A percentile compares a stretch with the other conserved stretches of the same genome.
Evolutionary conservation across 2,329 filamentous ascomycete species (phyloP).

Genomic region (Neocatenulostroma microsporum): DNA sequence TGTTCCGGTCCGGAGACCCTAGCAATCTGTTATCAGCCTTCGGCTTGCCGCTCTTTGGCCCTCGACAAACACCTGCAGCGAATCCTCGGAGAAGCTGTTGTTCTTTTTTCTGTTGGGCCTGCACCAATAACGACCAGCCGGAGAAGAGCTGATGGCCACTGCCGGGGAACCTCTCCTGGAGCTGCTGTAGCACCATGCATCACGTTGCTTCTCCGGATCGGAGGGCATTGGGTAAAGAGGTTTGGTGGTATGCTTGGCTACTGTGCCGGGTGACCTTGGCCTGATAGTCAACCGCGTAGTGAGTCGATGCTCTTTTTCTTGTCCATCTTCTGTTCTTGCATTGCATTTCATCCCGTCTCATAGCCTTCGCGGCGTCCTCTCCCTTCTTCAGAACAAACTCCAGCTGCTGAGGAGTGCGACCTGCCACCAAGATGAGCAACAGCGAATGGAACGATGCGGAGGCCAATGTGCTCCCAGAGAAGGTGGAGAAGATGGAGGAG

Average conservation of each 20-base stretch:
- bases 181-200: neutral
- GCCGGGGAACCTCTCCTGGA: no score
- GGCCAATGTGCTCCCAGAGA: conserved; percentile 39
- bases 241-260: conserved; percentile 1
- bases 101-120: conserved; percentile 3
- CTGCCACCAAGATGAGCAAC: conserved; percentile 36
- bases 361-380: no score
- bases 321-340: no score
- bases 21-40: neutral
- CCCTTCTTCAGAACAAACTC: no score
- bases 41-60: neutral
- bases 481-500: conserved; percentile 30
- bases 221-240: neutral
- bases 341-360: neutral
- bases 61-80: conserved; percentile 1
- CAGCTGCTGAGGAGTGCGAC: neutral
- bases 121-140: no score
- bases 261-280: neutral
- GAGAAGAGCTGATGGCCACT: no score
- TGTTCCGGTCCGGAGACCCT: neutral
- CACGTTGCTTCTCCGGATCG: conserved; percentile 4
- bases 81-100: conserved; percentile 1
- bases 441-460: conserved; percentile 40
- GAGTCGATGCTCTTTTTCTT: no score
- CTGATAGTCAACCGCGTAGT: neutral